Evolutionary conservation across 371 early-diverging fungal genomes (phyloP).

Genomic region (Apophysomyces trapeziformis): DNA sequence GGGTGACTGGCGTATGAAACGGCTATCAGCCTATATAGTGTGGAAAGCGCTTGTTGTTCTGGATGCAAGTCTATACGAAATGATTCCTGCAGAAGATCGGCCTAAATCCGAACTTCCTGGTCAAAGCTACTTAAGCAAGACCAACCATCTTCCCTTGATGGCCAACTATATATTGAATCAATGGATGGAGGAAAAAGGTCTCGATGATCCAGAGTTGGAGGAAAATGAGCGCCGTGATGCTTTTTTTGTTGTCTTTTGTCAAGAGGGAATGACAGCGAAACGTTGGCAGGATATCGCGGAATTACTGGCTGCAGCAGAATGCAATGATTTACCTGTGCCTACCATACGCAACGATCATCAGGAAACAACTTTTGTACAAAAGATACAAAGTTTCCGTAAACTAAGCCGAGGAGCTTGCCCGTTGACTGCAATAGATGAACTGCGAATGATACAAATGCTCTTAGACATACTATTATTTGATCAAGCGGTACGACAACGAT

Average conservation of each 20-base stretch:
- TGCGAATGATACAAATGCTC: conserved; percentile 25
- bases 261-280: conserved; percentile 32
- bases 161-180: conserved; percentile 17
- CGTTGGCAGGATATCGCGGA: conserved; percentile 41
- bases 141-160: conserved; percentile 7
- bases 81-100: conserved; percentile 5
- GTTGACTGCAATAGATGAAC: conserved; percentile 21
- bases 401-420: conserved; percentile 13
- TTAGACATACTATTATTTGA: conserved; percentile 32
- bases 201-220: conserved; percentile 11
- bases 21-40: conserved; percentile 29
- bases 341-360: conserved; percentile 12
- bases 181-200: conserved; percentile 29
- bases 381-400: conserved; percentile 16
- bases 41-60: conserved; percentile 19
- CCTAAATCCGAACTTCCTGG: neutral
- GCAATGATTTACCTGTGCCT: conserved; percentile 24
- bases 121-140: neutral
- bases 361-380: neutral
- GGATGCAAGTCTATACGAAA: conserved; percentile 14
- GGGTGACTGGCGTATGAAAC: conserved; percentile 46
- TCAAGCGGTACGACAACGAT: conserved; percentile 17
- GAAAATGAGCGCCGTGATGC: conserved; percentile 4
- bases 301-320: conserved; percentile 22
- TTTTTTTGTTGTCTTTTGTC: conserved; percentile 2